Base-by-base conservation (phyloP, 2,329 filamentous ascomycete species). In the Claviceps sp. region DNA sequence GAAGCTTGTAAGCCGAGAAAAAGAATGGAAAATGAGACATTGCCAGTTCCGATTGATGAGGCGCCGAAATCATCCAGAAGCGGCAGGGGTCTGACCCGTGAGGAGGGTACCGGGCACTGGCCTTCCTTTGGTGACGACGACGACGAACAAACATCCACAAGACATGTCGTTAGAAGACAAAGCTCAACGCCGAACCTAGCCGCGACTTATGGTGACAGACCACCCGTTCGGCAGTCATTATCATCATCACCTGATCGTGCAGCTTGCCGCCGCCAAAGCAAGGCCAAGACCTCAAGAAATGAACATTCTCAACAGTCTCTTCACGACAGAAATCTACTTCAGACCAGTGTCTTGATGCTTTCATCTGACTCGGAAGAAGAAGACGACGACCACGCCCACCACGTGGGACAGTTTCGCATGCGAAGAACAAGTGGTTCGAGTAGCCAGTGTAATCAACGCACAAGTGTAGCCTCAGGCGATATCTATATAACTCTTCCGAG, bases 311-410 rank as follows among this genome's bases (percentile, higher is more conserved):
- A 64, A 5, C 61, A 57, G 48, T 78, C 75, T 57, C 63, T 78
- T 16, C 62, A 71, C 6, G 73, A 74, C 39, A 68, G 74, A 2
- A 76, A 81, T 54, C 65, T 80, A 5, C 69, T 76, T 43, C 70
- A 76, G 50, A 77, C 70, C 54, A 81, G 78, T 55, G 70, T 81
- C 1, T 63, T 81, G 14, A 75, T 77, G 1, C 68, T 81, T 1
- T 80, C 77, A 1, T 80, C 77, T 0, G 77, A 80, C 55, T 80
- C 77, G 0, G 78, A 81, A 52, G 75, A 76, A 5, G 72, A 73
- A 1, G 57, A 58, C 5, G 60, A 59, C 17, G 45, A 53, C 3
- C 56, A 58, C 17, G 43, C 52, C 3, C 56, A 58, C 2, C 51
- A 61, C 0, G 52, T 59, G 16, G 34, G 13, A 14, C n/a, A 19